These are phyloP conservation scores for Cyberlindnera maritima DNA, from an alignment of 805 yeast genomes.

Conservation along the genomic window DNA sequence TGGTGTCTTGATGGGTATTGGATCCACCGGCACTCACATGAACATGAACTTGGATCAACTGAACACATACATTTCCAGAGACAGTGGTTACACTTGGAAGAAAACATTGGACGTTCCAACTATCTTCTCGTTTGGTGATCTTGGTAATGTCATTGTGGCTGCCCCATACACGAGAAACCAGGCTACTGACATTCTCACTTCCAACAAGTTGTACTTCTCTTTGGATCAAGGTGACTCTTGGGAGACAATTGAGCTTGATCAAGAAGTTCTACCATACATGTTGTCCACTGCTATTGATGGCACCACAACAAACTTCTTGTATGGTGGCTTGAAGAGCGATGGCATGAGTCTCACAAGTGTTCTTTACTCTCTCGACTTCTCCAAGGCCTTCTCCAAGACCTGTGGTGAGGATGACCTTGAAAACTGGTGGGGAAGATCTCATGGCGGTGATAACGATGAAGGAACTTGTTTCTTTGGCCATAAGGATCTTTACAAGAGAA, in stretches of 20 bases:
- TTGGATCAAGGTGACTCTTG: slow-evolving; percentile 74
- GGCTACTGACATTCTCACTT: slow-evolving; percentile 32
- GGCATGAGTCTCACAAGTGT: slow-evolving; percentile 2
- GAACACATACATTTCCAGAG: slow-evolving; percentile 64
- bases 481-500: slow-evolving; percentile 57
- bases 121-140: slow-evolving; percentile 66
- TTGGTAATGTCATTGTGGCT: slow-evolving; percentile 71
- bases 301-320: slow-evolving; percentile 58
- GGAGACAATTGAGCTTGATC: slow-evolving; percentile 47
- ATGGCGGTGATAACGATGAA: slow-evolving; percentile 25
- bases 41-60: slow-evolving; percentile 20
- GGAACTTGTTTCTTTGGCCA: slow-evolving; percentile 67
- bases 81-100: slow-evolving; percentile 78
- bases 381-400: slow-evolving; percentile 48
- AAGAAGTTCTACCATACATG: slow-evolving; percentile 38
- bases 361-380: slow-evolving; percentile 49
- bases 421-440: slow-evolving; percentile 52
- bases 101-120: slow-evolving; percentile 50
- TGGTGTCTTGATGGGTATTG: slow-evolving; percentile 43
- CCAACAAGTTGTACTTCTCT: slow-evolving; percentile 48
- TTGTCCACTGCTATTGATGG: slow-evolving; percentile 69
- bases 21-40: slow-evolving; percentile 32
- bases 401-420: slow-evolving; percentile 57
- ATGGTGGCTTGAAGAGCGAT: slow-evolving; percentile 39
- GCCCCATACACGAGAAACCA: slow-evolving; percentile 27